Conservation (phyloP, 768 basidiomycete genomes). For the Leccinum barrowsii region DNA sequence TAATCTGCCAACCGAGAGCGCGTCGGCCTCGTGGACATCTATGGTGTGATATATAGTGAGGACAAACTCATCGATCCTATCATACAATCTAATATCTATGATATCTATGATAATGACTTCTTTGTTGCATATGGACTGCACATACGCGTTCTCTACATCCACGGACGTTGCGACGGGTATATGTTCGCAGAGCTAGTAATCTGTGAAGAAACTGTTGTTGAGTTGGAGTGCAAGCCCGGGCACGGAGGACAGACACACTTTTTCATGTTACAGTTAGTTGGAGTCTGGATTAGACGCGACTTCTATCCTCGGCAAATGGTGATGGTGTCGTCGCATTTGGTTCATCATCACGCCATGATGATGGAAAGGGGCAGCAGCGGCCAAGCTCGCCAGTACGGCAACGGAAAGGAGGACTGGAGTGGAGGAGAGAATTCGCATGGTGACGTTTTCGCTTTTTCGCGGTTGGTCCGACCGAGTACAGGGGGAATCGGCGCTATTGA, state of each 20-base stretch:
- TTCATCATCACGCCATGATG: conserved; percentile 4
- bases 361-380: conserved; percentile 2
- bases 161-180: background rate
- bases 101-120: background rate
- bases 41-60: background rate
- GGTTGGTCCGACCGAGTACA: background rate
- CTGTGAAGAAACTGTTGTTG: background rate
- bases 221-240: background rate
- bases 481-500: background rate
- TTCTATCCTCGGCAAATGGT: background rate
- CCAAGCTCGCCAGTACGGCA: background rate
- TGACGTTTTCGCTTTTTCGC: background rate
- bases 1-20: background rate
- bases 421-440: conserved; percentile 6
- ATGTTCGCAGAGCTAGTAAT: background rate
- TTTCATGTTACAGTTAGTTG: background rate
- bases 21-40: background rate
- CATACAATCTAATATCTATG: background rate
- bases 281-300: background rate
- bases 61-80: background rate
- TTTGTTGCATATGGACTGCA: background rate
- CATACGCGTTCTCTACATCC: background rate
- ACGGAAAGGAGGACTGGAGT: background rate
- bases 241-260: background rate
- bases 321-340: background rate